Evolutionary conservation across 495 filamentous ascomycete genomes (phyloP).

Genomic region (Aspergillus egyptiacus): DNA sequence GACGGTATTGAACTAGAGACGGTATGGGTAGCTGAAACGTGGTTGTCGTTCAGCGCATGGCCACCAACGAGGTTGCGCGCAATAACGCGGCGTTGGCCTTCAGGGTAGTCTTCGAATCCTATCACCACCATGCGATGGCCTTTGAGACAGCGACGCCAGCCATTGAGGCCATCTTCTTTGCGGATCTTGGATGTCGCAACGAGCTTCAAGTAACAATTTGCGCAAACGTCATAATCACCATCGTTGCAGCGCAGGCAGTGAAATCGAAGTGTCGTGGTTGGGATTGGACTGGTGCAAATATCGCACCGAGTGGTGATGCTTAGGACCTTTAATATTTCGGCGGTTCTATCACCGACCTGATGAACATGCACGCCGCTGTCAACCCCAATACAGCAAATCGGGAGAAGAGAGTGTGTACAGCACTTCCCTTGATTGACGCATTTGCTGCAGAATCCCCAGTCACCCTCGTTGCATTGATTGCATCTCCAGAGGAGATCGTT

Average conservation of each 20-base stretch:
- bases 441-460: slow-evolving; percentile 82
- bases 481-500: slow-evolving; percentile 84
- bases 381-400: slow-evolving; percentile 45
- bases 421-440: slow-evolving; percentile 73
- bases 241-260: slow-evolving; percentile 66
- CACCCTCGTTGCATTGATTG: slow-evolving; percentile 74
- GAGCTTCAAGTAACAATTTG: slow-evolving; percentile 64
- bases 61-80: slow-evolving; percentile 71
- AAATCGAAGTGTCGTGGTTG: slow-evolving; percentile 58
- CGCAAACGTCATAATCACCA: slow-evolving; percentile 82
- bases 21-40: slow-evolving; percentile 25
- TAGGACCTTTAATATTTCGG: slow-evolving; percentile 49
- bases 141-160: slow-evolving; percentile 72
- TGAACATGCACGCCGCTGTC: slow-evolving; percentile 14
- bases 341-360: slow-evolving; percentile 6
- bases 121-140: slow-evolving; percentile 86
- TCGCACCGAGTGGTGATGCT: slow-evolving; percentile 68
- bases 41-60: slow-evolving; percentile 50
- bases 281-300: slow-evolving; percentile 65
- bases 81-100: slow-evolving; percentile 52
- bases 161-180: slow-evolving; percentile 64
- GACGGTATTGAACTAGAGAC: slow-evolving; percentile 15
- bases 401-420: slow-evolving; percentile 73
- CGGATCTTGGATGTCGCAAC: slow-evolving; percentile 55
- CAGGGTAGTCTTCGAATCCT: slow-evolving; percentile 57